Evolutionary conservation across 345 rosid species (phyloP).

Genomic region (Populus nigra): DNA sequence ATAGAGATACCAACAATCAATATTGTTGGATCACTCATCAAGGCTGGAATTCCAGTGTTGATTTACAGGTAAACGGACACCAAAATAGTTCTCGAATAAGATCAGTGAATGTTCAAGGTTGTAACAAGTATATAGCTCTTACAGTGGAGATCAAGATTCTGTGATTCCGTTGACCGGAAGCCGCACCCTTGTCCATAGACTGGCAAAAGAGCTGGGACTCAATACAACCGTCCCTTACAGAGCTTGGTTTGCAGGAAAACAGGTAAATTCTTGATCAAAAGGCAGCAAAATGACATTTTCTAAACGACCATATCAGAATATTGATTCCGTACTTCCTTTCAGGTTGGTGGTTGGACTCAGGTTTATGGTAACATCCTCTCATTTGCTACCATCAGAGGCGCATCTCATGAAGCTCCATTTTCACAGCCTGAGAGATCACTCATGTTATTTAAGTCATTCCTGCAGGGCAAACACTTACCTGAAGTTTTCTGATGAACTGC

Average conservation of each 20-base stretch:
- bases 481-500: slow-evolving; percentile 28
- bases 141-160: slow-evolving; percentile 80
- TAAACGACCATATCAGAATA: background rate
- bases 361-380: slow-evolving; percentile 42
- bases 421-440: slow-evolving; percentile 95
- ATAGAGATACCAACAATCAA: slow-evolving; percentile 26
- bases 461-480: slow-evolving; percentile 61
- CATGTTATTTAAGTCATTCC: slow-evolving; percentile 72
- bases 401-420: slow-evolving; percentile 92
- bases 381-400: slow-evolving; percentile 96
- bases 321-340: background rate
- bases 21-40: slow-evolving; percentile 29
- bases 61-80: slow-evolving; percentile 21
- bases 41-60: slow-evolving; percentile 29
- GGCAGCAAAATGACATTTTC: background rate
- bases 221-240: slow-evolving; percentile 66
- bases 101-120: background rate
- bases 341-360: slow-evolving; percentile 80
- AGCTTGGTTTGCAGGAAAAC: slow-evolving; percentile 90
- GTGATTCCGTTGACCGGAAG: slow-evolving; percentile 61
- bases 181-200: slow-evolving; percentile 24
- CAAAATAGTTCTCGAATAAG: background rate
- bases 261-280: slow-evolving; percentile 38
- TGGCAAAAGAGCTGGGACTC: slow-evolving; percentile 45
- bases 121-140: background rate